A percentile compares a stretch with the other conserved stretches of the same genome.
Conservation (phyloP, 2,329 filamentous ascomycete species). For the Thielaviopsis euricoi region DNA sequence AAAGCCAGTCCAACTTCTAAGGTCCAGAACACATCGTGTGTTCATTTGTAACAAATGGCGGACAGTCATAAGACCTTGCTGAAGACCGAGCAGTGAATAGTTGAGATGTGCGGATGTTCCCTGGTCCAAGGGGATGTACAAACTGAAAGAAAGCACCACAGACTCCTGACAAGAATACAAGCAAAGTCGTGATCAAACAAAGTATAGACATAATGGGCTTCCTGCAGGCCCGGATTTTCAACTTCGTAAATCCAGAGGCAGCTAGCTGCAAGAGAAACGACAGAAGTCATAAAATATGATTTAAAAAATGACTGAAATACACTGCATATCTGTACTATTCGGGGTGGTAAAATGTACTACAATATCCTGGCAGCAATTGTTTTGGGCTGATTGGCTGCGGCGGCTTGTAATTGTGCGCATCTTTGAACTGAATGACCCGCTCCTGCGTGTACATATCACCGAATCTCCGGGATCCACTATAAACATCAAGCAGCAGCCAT, state of each 20-base stretch:
- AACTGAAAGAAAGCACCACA: no score
- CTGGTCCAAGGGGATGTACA: background rate
- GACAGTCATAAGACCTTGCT: background rate
- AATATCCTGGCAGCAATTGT: background rate
- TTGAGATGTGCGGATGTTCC: background rate
- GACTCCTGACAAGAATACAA: no score
- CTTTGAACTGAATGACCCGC: no score
- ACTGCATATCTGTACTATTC: no score
- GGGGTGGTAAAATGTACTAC: no score
- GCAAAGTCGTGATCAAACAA: no score
- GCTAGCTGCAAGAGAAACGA: background rate
- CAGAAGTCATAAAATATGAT: background rate
- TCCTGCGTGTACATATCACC: background rate
- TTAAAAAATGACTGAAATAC: no score
- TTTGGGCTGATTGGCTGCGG: background rate
- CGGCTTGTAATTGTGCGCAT: no score
- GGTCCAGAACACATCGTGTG: background rate
- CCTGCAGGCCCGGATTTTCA: background rate
- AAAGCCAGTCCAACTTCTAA: background rate
- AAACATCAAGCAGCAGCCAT: background rate
- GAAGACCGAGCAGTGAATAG: background rate
- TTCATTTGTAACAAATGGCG: background rate
- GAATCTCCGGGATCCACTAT: conserved; percentile 7
- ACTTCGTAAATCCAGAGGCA: background rate
- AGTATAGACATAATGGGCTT: background rate